These are phyloP conservation scores for Chaetomium sp. DNA, from an alignment of 2,329 filamentous ascomycete genomes.

Conservation along the genomic window DNA sequence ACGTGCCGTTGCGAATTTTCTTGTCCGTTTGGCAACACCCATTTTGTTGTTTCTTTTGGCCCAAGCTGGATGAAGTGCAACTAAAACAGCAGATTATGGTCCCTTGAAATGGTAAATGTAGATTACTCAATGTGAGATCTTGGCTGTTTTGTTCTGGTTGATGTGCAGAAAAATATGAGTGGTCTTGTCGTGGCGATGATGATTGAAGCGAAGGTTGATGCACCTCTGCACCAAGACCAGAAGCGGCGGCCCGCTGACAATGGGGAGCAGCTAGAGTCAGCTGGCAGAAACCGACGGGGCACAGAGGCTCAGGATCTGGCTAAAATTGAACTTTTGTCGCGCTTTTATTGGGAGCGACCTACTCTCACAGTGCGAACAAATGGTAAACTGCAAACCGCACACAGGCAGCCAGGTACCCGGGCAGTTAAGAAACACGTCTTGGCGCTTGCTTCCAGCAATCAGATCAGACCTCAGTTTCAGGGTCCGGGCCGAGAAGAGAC, in stretches of 20 bases:
- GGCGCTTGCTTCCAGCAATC: conserved; percentile 3
- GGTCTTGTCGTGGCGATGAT: background rate
- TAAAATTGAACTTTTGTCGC: conserved; percentile 14
- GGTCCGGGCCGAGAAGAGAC: conserved; percentile 5
- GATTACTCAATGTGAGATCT: background rate
- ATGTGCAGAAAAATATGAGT: background rate
- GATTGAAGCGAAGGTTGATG: background rate
- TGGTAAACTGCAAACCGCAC: too few relatives aligned
- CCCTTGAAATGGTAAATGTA: background rate
- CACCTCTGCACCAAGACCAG: background rate
- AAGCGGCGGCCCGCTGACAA: background rate
- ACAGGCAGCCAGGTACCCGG: background rate
- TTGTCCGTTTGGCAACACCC: conserved; percentile 86
- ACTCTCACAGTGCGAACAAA: conserved; percentile 18
- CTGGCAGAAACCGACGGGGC: conserved; percentile 18
- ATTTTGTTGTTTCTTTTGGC: conserved; percentile 50
- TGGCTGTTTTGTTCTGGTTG: background rate
- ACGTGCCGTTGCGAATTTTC: conserved; percentile 72
- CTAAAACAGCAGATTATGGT: background rate
- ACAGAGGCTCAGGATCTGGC: background rate
- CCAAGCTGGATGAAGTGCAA: background rate
- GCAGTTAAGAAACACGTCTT: conserved; percentile 16
- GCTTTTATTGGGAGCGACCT: conserved; percentile 17
- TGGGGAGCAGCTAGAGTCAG: conserved; percentile 5
- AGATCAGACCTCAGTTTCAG: conserved; percentile 28